Base-by-base conservation (phyloP, 768 basidiomycete species). In the Mycena floridula region DNA sequence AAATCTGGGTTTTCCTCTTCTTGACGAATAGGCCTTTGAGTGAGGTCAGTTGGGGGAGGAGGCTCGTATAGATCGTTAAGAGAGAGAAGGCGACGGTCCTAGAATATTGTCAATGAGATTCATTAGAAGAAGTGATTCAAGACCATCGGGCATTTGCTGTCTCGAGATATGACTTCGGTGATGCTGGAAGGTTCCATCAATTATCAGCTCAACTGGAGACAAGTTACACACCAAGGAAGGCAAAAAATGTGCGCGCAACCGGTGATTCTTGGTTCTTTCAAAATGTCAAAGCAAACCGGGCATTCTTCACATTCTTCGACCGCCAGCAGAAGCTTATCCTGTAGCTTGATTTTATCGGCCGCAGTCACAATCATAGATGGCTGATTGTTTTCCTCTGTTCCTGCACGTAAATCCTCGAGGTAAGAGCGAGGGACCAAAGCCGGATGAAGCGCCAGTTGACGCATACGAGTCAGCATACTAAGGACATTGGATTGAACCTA, bases 301-400 rank as follows among this genome's bases (percentile, higher is more conserved):
- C 89, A 91, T 58, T 91, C 89, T 64, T 89, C 85, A 42, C 69
- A 81, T 50, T 91, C 87, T 55, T 90, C 89, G 27, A 89, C 79
- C 0, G 77, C 78, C 54, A 82, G 76, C 9, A 73, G 69, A 36
- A 91, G 72, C 4, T 74, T 50, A 20, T 54, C 60, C 56, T 87
- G 85, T 25, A 91, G 62, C 20, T 73, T 73, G 1, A 61, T 47
- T 53, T 70, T 80, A 18, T 82, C 72, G 36, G 73, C 74, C 11
- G 77, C 62, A 12, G 75, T 79, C 21, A 88, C 51, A 7, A 69
- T 62, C 12, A 64, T 53, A 11, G 50, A 41, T 4, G 37, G 49
- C 4, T 50, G 32, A 3, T 50, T 49, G 32, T 61, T 53, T 2
- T 63, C 65, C n/a, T 62, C 57, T 16, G 69, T 69, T 16, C 56